Conservation (phyloP, 768 basidiomycete species). For the Panellus pusillus region DNA sequence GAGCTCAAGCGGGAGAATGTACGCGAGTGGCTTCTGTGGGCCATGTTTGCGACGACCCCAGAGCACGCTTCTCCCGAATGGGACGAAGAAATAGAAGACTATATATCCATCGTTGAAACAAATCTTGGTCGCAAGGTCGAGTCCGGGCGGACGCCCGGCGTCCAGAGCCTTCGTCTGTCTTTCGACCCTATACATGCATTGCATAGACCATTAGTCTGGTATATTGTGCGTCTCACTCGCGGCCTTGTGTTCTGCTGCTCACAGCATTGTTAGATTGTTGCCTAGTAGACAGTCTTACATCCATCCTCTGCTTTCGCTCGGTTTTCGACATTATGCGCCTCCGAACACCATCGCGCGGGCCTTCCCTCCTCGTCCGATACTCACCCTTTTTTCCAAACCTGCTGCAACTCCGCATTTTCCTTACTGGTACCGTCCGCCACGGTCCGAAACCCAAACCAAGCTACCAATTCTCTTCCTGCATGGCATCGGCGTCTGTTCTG, state of each 20-base stretch:
- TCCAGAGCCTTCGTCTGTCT: constrained; percentile 50
- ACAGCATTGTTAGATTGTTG: constrained; percentile 47
- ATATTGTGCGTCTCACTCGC: constrained; percentile 42
- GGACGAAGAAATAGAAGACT: constrained; percentile 52
- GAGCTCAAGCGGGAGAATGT: constrained; percentile 47
- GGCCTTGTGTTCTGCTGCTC: background rate
- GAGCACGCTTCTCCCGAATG: constrained; percentile 35
- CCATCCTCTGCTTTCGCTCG: constrained; percentile 39
- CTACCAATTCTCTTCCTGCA: constrained; percentile 64
- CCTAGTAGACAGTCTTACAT: constrained; percentile 47
- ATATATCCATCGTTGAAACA: constrained; percentile 41
- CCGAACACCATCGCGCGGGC: constrained; percentile 31
- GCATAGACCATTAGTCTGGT: constrained; percentile 68
- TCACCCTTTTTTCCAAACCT: constrained; percentile 41
- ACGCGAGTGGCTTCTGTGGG: constrained; percentile 66
- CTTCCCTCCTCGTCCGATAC: constrained; percentile 55
- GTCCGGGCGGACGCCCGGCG: constrained; percentile 37
- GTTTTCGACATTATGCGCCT: constrained; percentile 56
- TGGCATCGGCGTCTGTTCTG: constrained; percentile 58
- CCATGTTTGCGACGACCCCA: constrained; percentile 48
- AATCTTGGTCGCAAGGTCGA: constrained; percentile 41
- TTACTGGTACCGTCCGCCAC: constrained; percentile 47
- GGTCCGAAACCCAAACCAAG: constrained; percentile 35
- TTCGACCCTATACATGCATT: constrained; percentile 55
- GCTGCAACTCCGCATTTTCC: constrained; percentile 40